Base-by-base conservation (phyloP, 345 rosid genomes). In the Euphorbia peplus region DNA sequence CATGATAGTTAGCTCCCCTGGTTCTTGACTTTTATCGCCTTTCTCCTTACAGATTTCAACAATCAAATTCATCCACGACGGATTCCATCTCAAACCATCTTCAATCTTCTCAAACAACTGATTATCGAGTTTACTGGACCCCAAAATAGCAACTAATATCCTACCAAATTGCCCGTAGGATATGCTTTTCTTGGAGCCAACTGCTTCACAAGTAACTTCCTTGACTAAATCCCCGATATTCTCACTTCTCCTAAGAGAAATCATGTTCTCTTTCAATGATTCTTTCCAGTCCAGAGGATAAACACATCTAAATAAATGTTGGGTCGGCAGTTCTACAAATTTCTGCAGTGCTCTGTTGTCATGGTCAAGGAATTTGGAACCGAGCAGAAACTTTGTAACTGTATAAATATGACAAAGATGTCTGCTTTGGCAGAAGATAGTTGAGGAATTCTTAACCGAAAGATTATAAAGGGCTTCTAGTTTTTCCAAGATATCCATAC, bases 91-190 rank as follows among this genome's bases (percentile, higher is more conserved):
- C 32, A 15, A 39, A 70, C 63, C 11, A 32, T 44, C 60, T 61
- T 52, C 29, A 62, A 37, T 39, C 8, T 62, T 67, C 47, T 0
- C 18, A 68, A 53, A 71, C 0, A 70, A 56, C 37, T 44, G 77
- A 18, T 42, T 13, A 0, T 18, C 16, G 0, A 75, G 54, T 57
- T 66, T 57, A 24, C 70, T 66, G 29, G 86, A 80, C 25, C 90
- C 86, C 64, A 86, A 82, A 79, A 84, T 68, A 9, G 74, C 56
- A 63, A 72, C 28, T 12, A 69, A 76, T 51, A 82, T 28, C 42
- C 53, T 65, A 46, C 90, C 90, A 55, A 73, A 66, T 41, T 75
- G 67, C 46, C 84, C 79, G 74, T 80, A 73, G 4, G 87, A 76
- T 29, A 81, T 48, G 0, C n/a, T 41, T 8, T 44, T 32, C n/a